Conservation (phyloP, 768 basidiomycete species). For the Lentinula sp. region DNA sequence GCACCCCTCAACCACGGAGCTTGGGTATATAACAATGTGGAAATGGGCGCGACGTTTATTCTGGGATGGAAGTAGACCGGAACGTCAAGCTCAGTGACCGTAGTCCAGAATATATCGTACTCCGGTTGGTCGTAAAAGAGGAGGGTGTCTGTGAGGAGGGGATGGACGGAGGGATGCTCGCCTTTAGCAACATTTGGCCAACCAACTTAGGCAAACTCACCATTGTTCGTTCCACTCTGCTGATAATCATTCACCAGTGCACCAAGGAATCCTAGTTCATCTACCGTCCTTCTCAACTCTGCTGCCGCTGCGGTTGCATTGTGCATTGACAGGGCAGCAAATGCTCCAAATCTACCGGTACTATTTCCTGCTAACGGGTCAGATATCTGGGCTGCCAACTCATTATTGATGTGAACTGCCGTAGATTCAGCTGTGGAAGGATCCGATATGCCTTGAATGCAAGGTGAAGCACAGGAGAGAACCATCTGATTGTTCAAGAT, state of each 20-base stretch:
- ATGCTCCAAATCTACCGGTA: constrained; percentile 27
- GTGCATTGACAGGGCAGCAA: constrained; percentile 39
- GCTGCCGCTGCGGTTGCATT: constrained; percentile 32
- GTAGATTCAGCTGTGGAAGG: constrained; percentile 11
- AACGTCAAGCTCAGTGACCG: constrained; percentile 4
- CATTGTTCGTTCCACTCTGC: constrained; percentile 24
- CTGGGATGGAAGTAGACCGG: constrained; percentile 6
- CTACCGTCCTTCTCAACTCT: constrained; percentile 32
- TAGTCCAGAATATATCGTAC: constrained; percentile 2
- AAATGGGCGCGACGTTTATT: not conserved
- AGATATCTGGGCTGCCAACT: constrained; percentile 8
- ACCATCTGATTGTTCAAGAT: not conserved
- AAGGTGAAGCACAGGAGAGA: constrained; percentile 11
- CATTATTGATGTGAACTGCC: constrained; percentile 30
- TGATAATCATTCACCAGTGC: constrained; percentile 41
- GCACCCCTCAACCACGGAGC: constrained; percentile 27
- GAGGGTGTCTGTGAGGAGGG: not conserved
- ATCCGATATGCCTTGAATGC: constrained; percentile 13
- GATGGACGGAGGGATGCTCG: not conserved
- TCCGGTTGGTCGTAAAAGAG: constrained; percentile 4
- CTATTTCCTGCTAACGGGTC: not conserved
- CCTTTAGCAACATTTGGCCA: not conserved
- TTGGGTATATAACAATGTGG: constrained; percentile 12
- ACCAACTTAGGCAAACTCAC: not conserved
- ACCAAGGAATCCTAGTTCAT: constrained; percentile 35